Percentiles rank a stretch among this genome's conserved stretches.
Evolutionary conservation across 768 basidiomycete genomes (phyloP).

Genomic region (Coprinopsis cinerea): DNA sequence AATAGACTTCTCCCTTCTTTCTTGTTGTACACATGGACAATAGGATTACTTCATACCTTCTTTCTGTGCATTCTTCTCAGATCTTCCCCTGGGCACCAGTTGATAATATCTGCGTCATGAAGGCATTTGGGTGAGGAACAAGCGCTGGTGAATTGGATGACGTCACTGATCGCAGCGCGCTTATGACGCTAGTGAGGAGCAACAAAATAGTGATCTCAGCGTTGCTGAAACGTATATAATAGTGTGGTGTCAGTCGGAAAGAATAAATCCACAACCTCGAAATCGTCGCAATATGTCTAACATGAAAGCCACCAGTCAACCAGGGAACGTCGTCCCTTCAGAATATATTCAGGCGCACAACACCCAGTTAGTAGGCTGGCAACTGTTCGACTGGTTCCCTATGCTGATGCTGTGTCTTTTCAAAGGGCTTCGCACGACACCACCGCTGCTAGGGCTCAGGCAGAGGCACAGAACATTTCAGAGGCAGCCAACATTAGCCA

Average conservation of each 20-base stretch:
- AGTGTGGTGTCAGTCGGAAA: not conserved
- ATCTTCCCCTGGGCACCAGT: too few relatives aligned
- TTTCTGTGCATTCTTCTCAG: not conserved
- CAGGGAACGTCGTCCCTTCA: not conserved
- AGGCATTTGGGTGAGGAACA: not conserved
- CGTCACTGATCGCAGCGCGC: not conserved
- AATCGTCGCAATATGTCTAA: not conserved
- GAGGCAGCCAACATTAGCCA: slow-evolving; percentile 39
- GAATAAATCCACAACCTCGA: not conserved
- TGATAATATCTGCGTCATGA: too few relatives aligned
- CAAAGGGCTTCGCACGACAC: slow-evolving; percentile 40
- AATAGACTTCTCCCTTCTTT: not conserved
- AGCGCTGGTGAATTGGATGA: not conserved
- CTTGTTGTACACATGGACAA: not conserved
- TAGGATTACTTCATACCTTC: too few relatives aligned
- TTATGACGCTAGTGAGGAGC: not conserved
- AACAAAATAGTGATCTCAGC: not conserved
- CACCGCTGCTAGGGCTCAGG: slow-evolving; percentile 48
- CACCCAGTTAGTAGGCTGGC: too few relatives aligned
- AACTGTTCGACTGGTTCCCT: too few relatives aligned
- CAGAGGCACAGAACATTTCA: slow-evolving; percentile 36
- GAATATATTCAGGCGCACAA: not conserved
- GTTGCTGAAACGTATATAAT: not conserved
- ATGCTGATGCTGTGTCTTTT: too few relatives aligned
- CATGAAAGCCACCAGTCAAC: not conserved